phyloP scores from a whole-genome alignment of 257 asterid species.

The Solanum medicagineum region DNA sequence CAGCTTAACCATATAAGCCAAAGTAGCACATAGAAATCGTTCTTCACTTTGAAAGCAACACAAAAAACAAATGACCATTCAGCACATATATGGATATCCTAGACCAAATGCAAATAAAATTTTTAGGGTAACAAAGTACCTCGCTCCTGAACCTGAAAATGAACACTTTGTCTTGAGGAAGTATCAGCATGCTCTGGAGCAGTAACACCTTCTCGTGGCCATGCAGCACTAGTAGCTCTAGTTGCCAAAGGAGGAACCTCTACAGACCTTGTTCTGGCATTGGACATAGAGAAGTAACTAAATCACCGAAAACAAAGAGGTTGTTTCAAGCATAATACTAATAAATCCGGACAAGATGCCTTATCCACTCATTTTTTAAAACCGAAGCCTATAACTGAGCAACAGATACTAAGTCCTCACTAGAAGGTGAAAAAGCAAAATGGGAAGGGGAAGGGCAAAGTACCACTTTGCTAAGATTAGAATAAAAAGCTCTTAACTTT shows the following conservation, averaged over 20 bases:
- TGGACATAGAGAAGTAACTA: neutral
- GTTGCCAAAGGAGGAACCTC: constrained; percentile 46
- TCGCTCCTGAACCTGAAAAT: constrained; percentile 27
- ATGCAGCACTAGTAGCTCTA: constrained; percentile 78
- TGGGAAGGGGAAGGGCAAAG: neutral
- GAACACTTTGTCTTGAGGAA: constrained; percentile 9
- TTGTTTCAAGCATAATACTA: neutral
- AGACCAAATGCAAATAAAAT: neutral
- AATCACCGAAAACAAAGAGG: neutral
- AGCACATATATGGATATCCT: neutral
- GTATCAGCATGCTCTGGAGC: constrained; percentile 22
- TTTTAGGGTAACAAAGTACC: constrained; percentile 17
- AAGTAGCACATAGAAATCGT: neutral
- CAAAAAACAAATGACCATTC: neutral
- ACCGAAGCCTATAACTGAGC: neutral
- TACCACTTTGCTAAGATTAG: neutral
- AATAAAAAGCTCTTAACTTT: neutral
- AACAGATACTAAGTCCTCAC: neutral
- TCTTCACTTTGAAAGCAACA: neutral
- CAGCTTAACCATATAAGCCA: neutral
- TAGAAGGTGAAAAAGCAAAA: neutral
- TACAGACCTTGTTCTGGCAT: constrained; percentile 53
- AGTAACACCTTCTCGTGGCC: constrained; percentile 43
- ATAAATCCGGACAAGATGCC: neutral
- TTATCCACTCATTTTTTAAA: neutral